phyloP scores from a whole-genome alignment of 495 filamentous ascomycete genomes.

The Emericellopsis terricola region DNA sequence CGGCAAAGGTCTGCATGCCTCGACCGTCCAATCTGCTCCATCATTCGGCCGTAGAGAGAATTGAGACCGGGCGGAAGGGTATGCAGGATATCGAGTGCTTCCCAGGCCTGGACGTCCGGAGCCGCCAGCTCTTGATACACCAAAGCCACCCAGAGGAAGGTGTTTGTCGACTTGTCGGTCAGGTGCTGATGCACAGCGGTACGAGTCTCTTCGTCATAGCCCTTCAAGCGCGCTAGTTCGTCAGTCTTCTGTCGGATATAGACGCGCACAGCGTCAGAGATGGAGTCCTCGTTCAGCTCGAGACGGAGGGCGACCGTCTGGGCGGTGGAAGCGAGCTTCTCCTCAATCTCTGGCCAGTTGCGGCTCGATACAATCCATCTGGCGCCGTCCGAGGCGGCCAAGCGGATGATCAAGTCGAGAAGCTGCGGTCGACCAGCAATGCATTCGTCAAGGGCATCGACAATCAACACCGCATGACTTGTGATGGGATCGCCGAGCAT shows the following conservation, averaged over 20 bases:
- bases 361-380: slow-evolving; percentile 1
- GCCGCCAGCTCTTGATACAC: slow-evolving; percentile 8
- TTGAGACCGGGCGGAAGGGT: slow-evolving; percentile 4
- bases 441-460: slow-evolving; percentile 18
- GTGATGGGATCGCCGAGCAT: slow-evolving; percentile 14
- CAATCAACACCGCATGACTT: slow-evolving; percentile 1
- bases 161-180: slow-evolving; percentile 7
- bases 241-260: neutral
- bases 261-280: neutral
- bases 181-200: slow-evolving; percentile 2
- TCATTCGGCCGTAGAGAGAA: slow-evolving; percentile 7
- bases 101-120: neutral
- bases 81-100: neutral
- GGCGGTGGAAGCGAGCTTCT: neutral
- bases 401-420: neutral
- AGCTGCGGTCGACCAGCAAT: neutral
- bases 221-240: neutral
- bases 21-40: slow-evolving; percentile 1
- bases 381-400: neutral
- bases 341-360: neutral
- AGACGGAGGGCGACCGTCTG: neutral
- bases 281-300: neutral
- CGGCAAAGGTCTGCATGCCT: slow-evolving; percentile 3
- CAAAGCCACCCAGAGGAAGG: slow-evolving; percentile 14
- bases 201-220: neutral